Percentiles rank a stretch among this genome's conserved stretches.
Conservation (phyloP, 441 rosid genomes). For the California macrophylla region DNA sequence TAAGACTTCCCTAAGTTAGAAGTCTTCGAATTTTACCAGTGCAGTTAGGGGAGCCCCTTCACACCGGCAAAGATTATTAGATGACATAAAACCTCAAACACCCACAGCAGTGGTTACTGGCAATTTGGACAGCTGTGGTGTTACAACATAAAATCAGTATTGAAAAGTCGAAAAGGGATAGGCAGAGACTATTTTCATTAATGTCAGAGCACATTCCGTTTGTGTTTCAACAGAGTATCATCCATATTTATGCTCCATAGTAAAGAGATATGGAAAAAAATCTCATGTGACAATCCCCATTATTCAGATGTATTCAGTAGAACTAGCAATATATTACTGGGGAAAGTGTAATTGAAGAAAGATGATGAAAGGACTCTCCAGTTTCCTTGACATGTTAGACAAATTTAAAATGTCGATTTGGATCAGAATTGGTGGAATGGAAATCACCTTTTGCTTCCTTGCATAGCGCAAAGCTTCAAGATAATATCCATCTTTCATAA, state of each 20-base stretch:
- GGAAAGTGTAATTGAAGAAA: neutral
- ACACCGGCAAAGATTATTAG: neutral
- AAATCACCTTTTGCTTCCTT: constrained; percentile 68
- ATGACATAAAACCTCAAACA: neutral
- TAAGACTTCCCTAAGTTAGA: constrained; percentile 8
- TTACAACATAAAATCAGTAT: neutral
- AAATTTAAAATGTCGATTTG: neutral
- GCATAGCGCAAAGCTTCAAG: constrained; percentile 84
- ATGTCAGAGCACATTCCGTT: neutral
- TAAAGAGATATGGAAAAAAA: neutral
- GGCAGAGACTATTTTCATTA: neutral
- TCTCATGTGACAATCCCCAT: neutral
- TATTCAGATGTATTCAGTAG: neutral
- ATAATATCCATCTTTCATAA: constrained; percentile 82
- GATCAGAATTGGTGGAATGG: neutral
- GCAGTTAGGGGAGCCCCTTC: neutral
- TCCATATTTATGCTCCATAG: neutral
- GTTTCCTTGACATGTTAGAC: neutral
- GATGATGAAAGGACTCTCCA: neutral
- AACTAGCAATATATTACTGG: neutral
- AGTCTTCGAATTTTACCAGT: neutral
- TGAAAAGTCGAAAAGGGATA: neutral
- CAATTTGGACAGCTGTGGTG: neutral
- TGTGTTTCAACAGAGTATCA: neutral
- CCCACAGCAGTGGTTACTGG: neutral